These are phyloP conservation scores for Yarrowia alimentaria DNA, from an alignment of 805 yeast species.

Conservation along the genomic window DNA sequence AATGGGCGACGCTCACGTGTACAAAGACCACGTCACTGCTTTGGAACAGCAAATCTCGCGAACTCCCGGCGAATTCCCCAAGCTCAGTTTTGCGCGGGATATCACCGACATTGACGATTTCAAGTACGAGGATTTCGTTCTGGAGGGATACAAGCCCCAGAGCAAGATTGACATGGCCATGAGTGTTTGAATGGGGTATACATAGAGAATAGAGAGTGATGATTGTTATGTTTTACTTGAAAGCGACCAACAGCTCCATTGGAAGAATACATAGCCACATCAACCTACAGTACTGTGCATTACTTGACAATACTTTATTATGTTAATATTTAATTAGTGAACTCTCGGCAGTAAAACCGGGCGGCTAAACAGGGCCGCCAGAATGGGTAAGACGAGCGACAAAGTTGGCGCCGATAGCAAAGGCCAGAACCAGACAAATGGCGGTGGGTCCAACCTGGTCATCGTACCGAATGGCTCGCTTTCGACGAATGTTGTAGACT, in stretches of 20 bases:
- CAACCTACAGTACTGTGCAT: too few species aligned
- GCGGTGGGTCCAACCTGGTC: slow-evolving; percentile 84
- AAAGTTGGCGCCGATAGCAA: slow-evolving; percentile 55
- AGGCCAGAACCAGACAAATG: slow-evolving; percentile 70
- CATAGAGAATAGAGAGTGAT: too few species aligned
- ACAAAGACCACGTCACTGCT: slow-evolving; percentile 90
- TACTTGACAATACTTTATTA: too few species aligned
- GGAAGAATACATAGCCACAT: too few species aligned
- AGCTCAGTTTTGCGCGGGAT: slow-evolving; percentile 62
- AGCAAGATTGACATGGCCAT: slow-evolving; percentile 88
- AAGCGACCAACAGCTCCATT: too few species aligned
- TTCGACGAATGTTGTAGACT: slow-evolving; percentile 75
- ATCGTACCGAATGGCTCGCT: slow-evolving; percentile 79
- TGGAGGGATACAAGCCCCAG: slow-evolving; percentile 76
- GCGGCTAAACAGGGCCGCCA: too few species aligned
- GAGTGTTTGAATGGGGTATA: slow-evolving; percentile 80
- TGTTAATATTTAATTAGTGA: too few species aligned
- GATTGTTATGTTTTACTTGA: too few species aligned
- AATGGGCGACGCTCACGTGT: slow-evolving; percentile 95
- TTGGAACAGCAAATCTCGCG: slow-evolving; percentile 75
- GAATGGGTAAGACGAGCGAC: slow-evolving; percentile 38
- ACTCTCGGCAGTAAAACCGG: too few species aligned
- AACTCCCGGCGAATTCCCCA: slow-evolving; percentile 78
- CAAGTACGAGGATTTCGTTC: slow-evolving; percentile 81
- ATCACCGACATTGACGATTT: slow-evolving; percentile 81